phyloP scores from a whole-genome alignment of 2,329 filamentous ascomycete genomes.

The Bipolaris cookei region DNA sequence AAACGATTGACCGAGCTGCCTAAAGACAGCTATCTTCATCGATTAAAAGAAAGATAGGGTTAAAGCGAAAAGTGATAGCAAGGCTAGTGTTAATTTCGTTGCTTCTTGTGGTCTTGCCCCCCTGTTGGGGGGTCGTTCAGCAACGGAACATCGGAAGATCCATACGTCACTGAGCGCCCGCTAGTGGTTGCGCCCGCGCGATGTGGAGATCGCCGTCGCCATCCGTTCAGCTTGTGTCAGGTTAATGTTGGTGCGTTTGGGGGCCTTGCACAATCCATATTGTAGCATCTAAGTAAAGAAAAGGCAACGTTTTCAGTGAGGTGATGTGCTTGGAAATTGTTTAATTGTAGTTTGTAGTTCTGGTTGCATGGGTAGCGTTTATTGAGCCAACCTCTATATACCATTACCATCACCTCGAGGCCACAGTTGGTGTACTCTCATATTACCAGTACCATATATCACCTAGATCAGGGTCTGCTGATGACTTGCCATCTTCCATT shows the following conservation, averaged over 20 bases:
- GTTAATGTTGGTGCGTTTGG: conserved; percentile 1
- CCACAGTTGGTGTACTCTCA: not conserved
- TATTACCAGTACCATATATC: not conserved
- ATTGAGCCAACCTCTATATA: not conserved
- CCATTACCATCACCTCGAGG: not conserved
- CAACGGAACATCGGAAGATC: conserved; percentile 19
- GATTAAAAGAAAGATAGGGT: not conserved
- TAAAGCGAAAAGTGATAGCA: not conserved
- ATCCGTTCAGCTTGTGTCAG: conserved; percentile 3
- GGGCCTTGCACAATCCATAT: conserved; percentile 1
- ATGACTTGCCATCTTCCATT: conserved; percentile 40
- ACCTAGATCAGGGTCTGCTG: conserved; percentile 37
- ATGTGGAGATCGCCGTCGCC: conserved; percentile 18
- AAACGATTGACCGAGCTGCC: conserved; percentile 4
- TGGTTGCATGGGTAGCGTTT: not conserved
- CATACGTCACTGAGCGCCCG: conserved; percentile 30
- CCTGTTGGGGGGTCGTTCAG: conserved; percentile 4
- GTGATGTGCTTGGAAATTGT: not conserved
- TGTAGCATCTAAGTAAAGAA: not conserved
- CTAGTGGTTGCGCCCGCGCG: conserved; percentile 21
- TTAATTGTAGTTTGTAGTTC: not conserved
- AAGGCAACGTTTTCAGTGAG: not conserved
- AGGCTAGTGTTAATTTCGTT: not conserved
- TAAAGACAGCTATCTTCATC: conserved; percentile 11
- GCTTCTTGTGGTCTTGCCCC: not conserved